These are phyloP conservation scores for Heliamphora exappendiculata DNA, from an alignment of 148 eudicot genomes.

Conservation along the genomic window DNA sequence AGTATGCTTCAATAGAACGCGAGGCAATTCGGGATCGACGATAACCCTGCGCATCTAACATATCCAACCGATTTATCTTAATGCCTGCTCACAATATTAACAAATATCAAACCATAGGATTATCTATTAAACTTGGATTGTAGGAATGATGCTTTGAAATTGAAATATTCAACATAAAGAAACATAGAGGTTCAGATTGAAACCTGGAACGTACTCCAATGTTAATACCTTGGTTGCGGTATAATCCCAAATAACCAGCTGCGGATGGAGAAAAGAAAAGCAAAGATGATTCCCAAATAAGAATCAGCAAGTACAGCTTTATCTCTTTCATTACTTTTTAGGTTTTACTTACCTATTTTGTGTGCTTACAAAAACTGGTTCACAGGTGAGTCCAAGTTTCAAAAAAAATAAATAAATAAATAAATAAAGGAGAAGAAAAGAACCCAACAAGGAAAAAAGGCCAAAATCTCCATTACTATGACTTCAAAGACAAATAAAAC, in stretches of 20 bases:
- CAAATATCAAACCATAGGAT: constrained; percentile 1
- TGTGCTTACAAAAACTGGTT: not conserved
- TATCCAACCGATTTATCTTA: constrained; percentile 71
- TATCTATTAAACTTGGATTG: not conserved
- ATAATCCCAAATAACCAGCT: constrained; percentile 89
- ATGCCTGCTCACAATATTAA: constrained; percentile 42
- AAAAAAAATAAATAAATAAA: no score
- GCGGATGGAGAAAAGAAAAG: constrained; percentile 13
- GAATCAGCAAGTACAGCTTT: not conserved
- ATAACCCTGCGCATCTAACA: constrained; percentile 61
- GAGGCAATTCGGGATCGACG: constrained; percentile 77
- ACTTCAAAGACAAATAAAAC: not conserved
- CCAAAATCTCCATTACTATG: not conserved
- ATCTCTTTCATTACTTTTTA: not conserved
- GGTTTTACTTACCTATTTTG: not conserved
- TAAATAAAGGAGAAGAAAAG: constrained; percentile 6
- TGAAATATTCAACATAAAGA: not conserved
- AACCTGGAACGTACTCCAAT: constrained; percentile 95
- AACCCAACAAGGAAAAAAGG: no score
- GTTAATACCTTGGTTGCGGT: constrained; percentile 86
- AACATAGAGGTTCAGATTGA: constrained; percentile 15
- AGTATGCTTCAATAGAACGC: constrained; percentile 86
- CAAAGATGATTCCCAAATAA: not conserved
- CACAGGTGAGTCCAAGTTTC: not conserved
- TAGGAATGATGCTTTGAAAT: not conserved